A percentile compares a stretch with the other conserved stretches of the same genome.
Evolutionary conservation across 208 protist species (phyloP).

Genomic region (Trichomonas gallinae): DNA sequence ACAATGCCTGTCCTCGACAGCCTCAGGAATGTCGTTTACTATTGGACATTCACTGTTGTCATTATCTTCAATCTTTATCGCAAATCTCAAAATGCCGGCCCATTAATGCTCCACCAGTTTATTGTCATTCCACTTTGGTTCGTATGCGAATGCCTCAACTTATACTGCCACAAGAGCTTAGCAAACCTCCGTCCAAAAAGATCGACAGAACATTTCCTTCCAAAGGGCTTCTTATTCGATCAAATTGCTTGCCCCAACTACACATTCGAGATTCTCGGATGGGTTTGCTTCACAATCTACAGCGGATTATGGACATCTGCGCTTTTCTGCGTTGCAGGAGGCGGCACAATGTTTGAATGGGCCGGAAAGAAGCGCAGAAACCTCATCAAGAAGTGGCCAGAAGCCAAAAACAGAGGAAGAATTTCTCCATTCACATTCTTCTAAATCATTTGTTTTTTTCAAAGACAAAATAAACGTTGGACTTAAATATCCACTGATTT

Average conservation of each 20-base stretch:
- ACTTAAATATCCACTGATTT: no score
- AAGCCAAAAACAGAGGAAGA: neutral
- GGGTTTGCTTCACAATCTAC: neutral
- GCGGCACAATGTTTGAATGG: neutral
- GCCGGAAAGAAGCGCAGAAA: neutral
- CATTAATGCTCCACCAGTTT: neutral
- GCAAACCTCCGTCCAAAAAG: neutral
- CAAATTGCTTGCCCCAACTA: neutral
- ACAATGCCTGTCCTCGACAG: neutral
- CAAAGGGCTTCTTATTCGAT: neutral
- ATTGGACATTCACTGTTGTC: neutral
- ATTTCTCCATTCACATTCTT: neutral
- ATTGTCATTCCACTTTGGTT: neutral
- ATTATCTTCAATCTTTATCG: neutral
- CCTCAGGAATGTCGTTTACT: neutral
- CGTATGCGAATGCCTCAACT: neutral
- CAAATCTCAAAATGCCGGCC: neutral
- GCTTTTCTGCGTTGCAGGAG: neutral
- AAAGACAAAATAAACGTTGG: no score
- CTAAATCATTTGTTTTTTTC: no score
- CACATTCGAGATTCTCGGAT: neutral
- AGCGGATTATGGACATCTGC: neutral
- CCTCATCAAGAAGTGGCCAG: neutral
- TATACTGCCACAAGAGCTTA: neutral
- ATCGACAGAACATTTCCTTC: neutral